These are phyloP conservation scores for Talaromyces sp. DNA, from an alignment of 2,329 filamentous ascomycete genomes.

Conservation along the genomic window DNA sequence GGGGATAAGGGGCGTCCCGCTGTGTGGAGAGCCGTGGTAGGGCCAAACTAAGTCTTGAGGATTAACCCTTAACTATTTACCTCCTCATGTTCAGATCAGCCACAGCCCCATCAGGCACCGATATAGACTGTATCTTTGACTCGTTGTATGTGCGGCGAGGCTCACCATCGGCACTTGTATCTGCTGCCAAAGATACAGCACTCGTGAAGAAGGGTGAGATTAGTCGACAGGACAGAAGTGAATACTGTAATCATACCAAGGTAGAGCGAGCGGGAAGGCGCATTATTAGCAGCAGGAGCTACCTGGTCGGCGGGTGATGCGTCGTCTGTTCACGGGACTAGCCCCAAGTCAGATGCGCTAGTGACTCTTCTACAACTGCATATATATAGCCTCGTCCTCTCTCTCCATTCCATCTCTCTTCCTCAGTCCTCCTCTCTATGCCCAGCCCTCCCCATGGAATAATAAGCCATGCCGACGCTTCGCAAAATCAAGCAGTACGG, in stretches of 20 bases:
- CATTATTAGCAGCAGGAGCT: background rate
- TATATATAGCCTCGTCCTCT: background rate
- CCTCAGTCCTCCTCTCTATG: too few relatives aligned
- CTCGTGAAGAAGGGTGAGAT: too few relatives aligned
- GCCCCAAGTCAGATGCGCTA: conserved; percentile 9
- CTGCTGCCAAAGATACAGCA: too few relatives aligned
- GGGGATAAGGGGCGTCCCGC: background rate
- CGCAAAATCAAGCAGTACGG: conserved; percentile 37
- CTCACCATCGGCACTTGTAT: too few relatives aligned
- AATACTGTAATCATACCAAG: too few relatives aligned
- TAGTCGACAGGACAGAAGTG: too few relatives aligned
- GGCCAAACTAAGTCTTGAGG: too few relatives aligned
- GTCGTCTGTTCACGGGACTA: conserved; percentile 4
- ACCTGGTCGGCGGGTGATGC: background rate
- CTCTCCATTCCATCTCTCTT: background rate
- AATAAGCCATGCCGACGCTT: conserved; percentile 8
- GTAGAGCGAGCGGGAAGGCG: background rate
- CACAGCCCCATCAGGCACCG: background rate
- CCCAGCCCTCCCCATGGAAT: background rate
- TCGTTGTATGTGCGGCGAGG: too few relatives aligned
- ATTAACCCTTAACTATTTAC: too few relatives aligned
- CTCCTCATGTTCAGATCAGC: background rate
- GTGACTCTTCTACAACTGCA: background rate
- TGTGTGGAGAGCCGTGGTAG: too few relatives aligned
- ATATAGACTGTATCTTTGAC: background rate